A percentile compares a stretch with the other conserved stretches of the same genome.
These are phyloP conservation scores for Stephania yunnanensis DNA, from an alignment of 164 flowering plant species.

Conservation along the genomic window DNA sequence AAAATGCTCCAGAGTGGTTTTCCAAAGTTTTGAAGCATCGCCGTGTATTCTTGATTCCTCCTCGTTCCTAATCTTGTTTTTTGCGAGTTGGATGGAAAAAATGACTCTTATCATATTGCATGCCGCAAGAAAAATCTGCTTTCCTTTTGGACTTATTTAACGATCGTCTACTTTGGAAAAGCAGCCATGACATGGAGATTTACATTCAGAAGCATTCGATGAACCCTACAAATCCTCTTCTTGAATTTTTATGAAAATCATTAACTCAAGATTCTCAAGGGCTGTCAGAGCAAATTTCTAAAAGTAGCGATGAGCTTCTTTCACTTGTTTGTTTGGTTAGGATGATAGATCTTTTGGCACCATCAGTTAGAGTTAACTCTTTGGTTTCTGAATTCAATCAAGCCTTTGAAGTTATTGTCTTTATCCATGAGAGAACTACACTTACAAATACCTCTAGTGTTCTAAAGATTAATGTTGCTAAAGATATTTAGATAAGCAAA, in stretches of 20 bases:
- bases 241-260: not conserved
- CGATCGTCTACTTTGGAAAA: not conserved
- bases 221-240: not conserved
- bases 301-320: not conserved
- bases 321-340: not conserved
- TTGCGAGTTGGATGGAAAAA: not conserved
- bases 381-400: too few species aligned
- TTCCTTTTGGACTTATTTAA: too few species aligned
- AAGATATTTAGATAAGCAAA: too few species aligned
- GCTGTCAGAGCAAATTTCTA: too few species aligned
- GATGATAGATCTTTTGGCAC: not conserved
- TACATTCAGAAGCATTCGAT: not conserved
- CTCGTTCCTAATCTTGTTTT: not conserved
- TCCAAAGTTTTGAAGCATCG: not conserved
- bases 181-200: not conserved
- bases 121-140: too few species aligned
- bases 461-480: too few species aligned
- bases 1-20: not conserved
- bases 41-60: not conserved
- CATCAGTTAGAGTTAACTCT: not conserved
- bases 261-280: too few species aligned
- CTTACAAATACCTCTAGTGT: too few species aligned
- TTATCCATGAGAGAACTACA: too few species aligned
- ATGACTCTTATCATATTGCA: too few species aligned
- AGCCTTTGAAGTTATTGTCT: too few species aligned